Percentiles rank a stretch among this genome's conserved stretches.
Conservation (phyloP, 805 yeast species). For the Ascoidea rubescens region DNA sequence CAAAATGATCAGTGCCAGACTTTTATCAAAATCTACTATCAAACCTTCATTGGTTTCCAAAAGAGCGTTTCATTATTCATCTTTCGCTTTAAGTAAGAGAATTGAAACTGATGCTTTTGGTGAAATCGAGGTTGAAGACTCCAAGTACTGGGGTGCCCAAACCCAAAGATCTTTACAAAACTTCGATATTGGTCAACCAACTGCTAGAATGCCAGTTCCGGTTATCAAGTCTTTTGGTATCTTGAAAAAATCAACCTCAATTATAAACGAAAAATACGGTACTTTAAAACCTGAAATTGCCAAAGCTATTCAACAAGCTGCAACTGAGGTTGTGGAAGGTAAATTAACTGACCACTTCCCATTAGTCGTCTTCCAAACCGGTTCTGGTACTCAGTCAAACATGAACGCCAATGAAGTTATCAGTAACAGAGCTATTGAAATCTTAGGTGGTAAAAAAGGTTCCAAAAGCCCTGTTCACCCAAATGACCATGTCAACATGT, state of each 20-base stretch:
- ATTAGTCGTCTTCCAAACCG: constrained; percentile 96
- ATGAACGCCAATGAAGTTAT: constrained; percentile 99
- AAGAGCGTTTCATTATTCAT: background rate
- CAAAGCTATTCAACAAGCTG: constrained; percentile 80
- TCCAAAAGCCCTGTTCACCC: constrained; percentile 94
- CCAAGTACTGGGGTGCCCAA: constrained; percentile 97
- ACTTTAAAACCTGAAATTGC: constrained; percentile 74
- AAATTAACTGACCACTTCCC: constrained; percentile 92
- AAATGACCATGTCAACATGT: constrained; percentile 96
- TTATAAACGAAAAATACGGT: constrained; percentile 75
- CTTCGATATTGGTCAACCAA: constrained; percentile 89
- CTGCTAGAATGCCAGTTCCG: constrained; percentile 87
- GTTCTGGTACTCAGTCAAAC: constrained; percentile 96
- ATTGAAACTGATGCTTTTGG: constrained; percentile 94
- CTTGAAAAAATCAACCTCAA: constrained; percentile 88
- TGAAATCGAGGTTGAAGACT: constrained; percentile 77
- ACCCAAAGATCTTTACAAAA: constrained; percentile 87
- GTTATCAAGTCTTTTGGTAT: constrained; percentile 86
- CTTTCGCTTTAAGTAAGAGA: constrained; percentile 20
- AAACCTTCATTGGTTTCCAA: background rate
- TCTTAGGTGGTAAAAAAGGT: constrained; percentile 85
- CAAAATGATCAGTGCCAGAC: background rate
- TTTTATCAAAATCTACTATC: background rate
- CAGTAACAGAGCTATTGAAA: constrained; percentile 94
- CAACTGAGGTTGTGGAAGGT: constrained; percentile 89